Evolutionary conservation across 768 basidiomycete species (phyloP).

Genomic region (Leccinum incarnatum): DNA sequence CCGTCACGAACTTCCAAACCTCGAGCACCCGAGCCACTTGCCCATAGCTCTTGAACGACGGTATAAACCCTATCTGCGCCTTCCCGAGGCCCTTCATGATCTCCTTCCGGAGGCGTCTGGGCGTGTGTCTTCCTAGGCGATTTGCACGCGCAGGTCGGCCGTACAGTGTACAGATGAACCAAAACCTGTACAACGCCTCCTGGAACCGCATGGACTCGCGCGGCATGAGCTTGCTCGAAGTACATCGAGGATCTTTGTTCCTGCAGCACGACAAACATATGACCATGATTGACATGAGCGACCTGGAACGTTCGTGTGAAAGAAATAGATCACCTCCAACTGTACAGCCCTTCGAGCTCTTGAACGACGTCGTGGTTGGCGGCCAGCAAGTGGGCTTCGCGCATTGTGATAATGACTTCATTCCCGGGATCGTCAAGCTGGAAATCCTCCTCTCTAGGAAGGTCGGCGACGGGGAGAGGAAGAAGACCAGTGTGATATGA

Average conservation of each 20-base stretch:
- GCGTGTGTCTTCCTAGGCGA: conserved; percentile 6
- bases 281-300: conserved; percentile 2
- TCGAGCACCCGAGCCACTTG: conserved; percentile 4
- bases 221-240: conserved; percentile 20
- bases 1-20: conserved; percentile 8
- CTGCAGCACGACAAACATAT: conserved; percentile 19
- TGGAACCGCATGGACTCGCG: conserved; percentile 35
- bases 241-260: conserved; percentile 35
- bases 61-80: conserved; percentile 8
- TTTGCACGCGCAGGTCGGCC: conserved; percentile 13
- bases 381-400: conserved; percentile 12
- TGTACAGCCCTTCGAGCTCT: conserved; percentile 16
- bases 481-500: conserved; percentile 8
- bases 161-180: conserved; percentile 18
- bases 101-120: conserved; percentile 2
- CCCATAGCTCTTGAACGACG: neutral
- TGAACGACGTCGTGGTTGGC: conserved; percentile 15
- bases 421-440: neutral
- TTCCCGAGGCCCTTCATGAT: neutral
- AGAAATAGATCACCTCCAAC: conserved; percentile 18
- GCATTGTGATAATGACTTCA: conserved; percentile 1
- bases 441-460: conserved; percentile 14
- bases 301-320: neutral
- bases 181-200: conserved; percentile 29
- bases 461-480: conserved; percentile 5